These are phyloP conservation scores for Hypoxylon sp. DNA, from an alignment of 2,329 filamentous ascomycete genomes.

Conservation along the genomic window DNA sequence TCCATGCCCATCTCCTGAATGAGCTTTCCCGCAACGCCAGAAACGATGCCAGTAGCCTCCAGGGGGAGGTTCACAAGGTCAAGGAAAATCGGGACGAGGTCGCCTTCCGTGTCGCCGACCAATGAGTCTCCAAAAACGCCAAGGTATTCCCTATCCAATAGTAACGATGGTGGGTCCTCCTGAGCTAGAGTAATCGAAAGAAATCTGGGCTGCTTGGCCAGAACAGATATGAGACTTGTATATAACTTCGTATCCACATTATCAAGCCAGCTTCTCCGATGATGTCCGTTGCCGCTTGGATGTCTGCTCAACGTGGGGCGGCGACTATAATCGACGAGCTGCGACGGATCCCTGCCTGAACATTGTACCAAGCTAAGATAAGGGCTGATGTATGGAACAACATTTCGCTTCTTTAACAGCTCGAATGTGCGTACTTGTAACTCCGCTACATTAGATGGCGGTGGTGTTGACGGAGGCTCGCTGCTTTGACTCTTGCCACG, in stretches of 20 bases:
- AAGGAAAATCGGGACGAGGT: constrained; percentile 87
- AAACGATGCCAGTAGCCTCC: constrained; percentile 94
- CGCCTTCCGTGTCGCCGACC: constrained; percentile 79
- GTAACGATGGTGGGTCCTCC: constrained; percentile 79
- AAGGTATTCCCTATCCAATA: constrained; percentile 78
- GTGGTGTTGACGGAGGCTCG: constrained; percentile 76
- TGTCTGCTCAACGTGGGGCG: constrained; percentile 56
- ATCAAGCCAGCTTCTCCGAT: constrained; percentile 66
- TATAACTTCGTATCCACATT: constrained; percentile 75
- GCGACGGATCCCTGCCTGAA: constrained; percentile 72
- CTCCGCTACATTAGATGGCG: constrained; percentile 82
- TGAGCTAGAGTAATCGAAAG: constrained; percentile 81
- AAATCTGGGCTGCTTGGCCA: constrained; percentile 75
- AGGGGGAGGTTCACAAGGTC: constrained; percentile 85
- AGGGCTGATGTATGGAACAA: constrained; percentile 79
- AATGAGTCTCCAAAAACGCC: constrained; percentile 79
- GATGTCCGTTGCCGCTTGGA: constrained; percentile 56
- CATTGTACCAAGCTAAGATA: constrained; percentile 84
- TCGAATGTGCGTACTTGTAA: constrained; percentile 87
- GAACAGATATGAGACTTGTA: constrained; percentile 72
- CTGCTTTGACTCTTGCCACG: constrained; percentile 54
- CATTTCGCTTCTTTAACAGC: constrained; percentile 82
- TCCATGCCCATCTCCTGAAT: constrained; percentile 76
- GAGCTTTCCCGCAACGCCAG: constrained; percentile 87
- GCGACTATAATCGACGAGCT: constrained; percentile 57